A percentile compares a stretch with the other conserved stretches of the same genome.
phyloP scores from a whole-genome alignment of 768 basidiomycete species.

The Ramaria rubella region DNA sequence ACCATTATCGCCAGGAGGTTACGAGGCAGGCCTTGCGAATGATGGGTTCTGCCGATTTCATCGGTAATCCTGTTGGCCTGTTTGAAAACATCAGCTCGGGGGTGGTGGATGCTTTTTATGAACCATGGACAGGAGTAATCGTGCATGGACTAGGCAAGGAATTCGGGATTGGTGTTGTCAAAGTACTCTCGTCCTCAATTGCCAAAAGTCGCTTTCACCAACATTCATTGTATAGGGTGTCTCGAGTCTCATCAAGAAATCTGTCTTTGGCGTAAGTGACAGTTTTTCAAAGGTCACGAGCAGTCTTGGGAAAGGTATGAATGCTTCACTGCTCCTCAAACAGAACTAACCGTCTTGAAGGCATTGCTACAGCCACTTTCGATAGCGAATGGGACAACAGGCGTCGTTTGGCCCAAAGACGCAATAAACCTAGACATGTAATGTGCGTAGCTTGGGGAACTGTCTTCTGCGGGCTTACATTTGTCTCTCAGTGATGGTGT shows the following conservation, averaged over 20 bases:
- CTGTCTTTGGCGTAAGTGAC: conserved; percentile 92
- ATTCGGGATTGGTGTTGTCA: conserved; percentile 88
- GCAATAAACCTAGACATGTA: conserved; percentile 94
- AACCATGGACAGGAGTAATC: conserved; percentile 94
- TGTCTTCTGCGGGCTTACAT: neutral
- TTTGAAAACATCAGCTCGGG: conserved; percentile 99
- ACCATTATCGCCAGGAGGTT: conserved; percentile 92
- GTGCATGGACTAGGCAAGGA: conserved; percentile 89
- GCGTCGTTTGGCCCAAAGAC: conserved; percentile 78
- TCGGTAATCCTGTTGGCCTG: conserved; percentile 91
- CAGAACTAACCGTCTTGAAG: conserved; percentile 31
- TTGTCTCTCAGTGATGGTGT: conserved; percentile 73
- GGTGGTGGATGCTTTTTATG: conserved; percentile 97
- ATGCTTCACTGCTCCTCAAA: neutral
- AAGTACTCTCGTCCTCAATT: conserved; percentile 43
- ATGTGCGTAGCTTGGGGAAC: conserved; percentile 45
- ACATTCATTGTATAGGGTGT: conserved; percentile 59
- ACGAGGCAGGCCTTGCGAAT: conserved; percentile 93
- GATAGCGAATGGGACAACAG: conserved; percentile 93
- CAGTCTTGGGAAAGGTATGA: conserved; percentile 87
- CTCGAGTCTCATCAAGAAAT: conserved; percentile 97
- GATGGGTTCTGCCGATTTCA: conserved; percentile 96
- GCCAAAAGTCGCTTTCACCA: neutral
- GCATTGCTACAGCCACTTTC: conserved; percentile 92
- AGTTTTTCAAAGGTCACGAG: conserved; percentile 98